These are phyloP conservation scores for Fraxinus angustifolia DNA, from an alignment of 305 asterid species.

Conservation along the genomic window DNA sequence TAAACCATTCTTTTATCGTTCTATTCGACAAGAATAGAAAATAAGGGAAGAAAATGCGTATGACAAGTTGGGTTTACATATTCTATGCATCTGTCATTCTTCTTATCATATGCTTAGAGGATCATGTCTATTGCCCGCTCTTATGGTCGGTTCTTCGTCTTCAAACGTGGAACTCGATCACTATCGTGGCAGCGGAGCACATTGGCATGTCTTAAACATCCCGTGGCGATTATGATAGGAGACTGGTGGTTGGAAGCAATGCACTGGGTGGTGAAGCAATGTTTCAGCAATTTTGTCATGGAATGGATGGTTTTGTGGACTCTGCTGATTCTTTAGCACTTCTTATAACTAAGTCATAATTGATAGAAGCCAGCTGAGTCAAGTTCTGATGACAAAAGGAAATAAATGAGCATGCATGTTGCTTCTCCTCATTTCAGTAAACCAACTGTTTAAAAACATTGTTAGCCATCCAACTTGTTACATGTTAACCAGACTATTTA, in stretches of 20 bases:
- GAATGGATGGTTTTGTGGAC: constrained; percentile 42
- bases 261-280: constrained; percentile 7
- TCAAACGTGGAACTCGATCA: not conserved
- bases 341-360: constrained; percentile 74
- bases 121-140: not conserved
- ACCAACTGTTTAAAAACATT: not conserved
- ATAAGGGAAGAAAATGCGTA: not conserved
- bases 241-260: not conserved
- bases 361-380: constrained; percentile 90
- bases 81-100: not conserved
- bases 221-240: not conserved
- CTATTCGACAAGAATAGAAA: not conserved
- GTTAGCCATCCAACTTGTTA: not conserved
- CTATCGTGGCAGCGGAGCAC: not conserved
- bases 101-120: not conserved
- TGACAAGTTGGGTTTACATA: not conserved
- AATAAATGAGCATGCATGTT: not conserved
- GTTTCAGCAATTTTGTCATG: constrained; percentile 11
- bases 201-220: not conserved
- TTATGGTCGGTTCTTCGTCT: not conserved
- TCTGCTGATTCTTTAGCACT: constrained; percentile 56
- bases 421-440: not conserved
- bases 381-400: constrained; percentile 50
- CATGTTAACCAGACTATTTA: not conserved
- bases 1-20: not conserved